A percentile compares a stretch with the other conserved stretches of the same genome.
phyloP scores from a whole-genome alignment of 2,329 filamentous ascomycete species.

The Cyphellophora europaea region DNA sequence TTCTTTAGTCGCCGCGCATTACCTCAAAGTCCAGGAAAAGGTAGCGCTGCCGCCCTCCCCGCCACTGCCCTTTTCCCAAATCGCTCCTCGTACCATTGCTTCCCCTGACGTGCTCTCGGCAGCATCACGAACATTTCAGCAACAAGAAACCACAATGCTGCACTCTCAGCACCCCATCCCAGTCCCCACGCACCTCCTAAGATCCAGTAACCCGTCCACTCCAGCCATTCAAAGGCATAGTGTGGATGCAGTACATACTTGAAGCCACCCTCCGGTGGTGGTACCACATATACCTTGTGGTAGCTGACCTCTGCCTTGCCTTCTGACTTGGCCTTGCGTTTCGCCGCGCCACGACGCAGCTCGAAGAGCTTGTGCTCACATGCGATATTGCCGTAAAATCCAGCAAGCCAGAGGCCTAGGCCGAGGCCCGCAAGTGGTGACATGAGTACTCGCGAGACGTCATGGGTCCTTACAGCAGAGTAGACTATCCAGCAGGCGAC shows the following conservation, averaged over 20 bases:
- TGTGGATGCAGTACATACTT: slow-evolving; percentile 78
- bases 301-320: slow-evolving; percentile 40
- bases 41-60: slow-evolving; percentile 64
- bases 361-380: slow-evolving; percentile 86
- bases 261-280: slow-evolving; percentile 65
- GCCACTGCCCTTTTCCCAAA: slow-evolving; percentile 80
- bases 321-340: slow-evolving; percentile 15
- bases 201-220: slow-evolving; percentile 86
- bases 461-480: slow-evolving; percentile 7
- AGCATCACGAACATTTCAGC: slow-evolving; percentile 90
- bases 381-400: slow-evolving; percentile 71
- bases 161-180: slow-evolving; percentile 51
- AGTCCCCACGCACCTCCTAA: slow-evolving; percentile 29
- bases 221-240: slow-evolving; percentile 93
- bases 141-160: slow-evolving; percentile 70
- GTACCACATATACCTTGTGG: slow-evolving; percentile 80
- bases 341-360: slow-evolving; percentile 62
- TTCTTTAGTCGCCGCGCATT: too few relatives aligned
- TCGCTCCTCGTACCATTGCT: slow-evolving; percentile 74
- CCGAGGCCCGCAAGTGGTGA: slow-evolving; percentile 48
- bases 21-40: too few relatives aligned
- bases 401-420: slow-evolving; percentile 64
- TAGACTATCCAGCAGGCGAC: slow-evolving; percentile 68
- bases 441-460: slow-evolving; percentile 37
- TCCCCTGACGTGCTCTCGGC: slow-evolving; percentile 71